Evolutionary conservation across 495 filamentous ascomycete species (phyloP).

Genomic region (Lichenothelia convexa): DNA sequence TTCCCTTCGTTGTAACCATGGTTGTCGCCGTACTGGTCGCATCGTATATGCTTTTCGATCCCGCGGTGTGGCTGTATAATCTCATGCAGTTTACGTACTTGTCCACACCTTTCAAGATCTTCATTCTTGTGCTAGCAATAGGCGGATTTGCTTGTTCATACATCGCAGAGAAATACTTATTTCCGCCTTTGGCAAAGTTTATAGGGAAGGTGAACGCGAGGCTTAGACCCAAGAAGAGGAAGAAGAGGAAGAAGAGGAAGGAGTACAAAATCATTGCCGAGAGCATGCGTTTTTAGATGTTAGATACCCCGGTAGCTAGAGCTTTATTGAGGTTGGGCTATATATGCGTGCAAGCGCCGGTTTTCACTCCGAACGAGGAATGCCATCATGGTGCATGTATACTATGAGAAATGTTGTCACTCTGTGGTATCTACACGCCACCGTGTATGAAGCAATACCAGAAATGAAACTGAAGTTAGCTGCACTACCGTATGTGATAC

Average conservation of each 20-base stretch:
- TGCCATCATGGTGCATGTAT: no score
- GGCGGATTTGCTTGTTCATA: slow-evolving; percentile 48
- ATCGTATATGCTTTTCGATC: slow-evolving; percentile 58
- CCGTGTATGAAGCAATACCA: no score
- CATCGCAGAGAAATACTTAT: slow-evolving; percentile 48
- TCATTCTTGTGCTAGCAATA: slow-evolving; percentile 47
- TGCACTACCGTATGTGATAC: no score
- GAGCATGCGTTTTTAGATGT: slow-evolving; percentile 40
- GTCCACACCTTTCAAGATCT: slow-evolving; percentile 48
- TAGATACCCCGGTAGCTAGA: no score
- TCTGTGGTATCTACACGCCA: no score
- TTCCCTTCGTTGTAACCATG: slow-evolving; percentile 69
- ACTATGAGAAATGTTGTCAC: no score
- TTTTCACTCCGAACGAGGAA: no score
- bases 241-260: slow-evolving; percentile 56
- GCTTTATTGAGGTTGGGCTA: no score
- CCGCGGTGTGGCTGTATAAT: slow-evolving; percentile 43
- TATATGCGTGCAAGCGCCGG: no score
- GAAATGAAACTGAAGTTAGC: no score
- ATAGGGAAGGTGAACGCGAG: slow-evolving; percentile 39
- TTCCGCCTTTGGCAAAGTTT: slow-evolving; percentile 48
- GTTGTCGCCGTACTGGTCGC: slow-evolving; percentile 43
- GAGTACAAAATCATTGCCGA: slow-evolving; percentile 69
- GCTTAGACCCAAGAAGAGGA: slow-evolving; percentile 36
- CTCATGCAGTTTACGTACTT: slow-evolving; percentile 78